phyloP scores from a whole-genome alignment of 1,139 yeast genomes.

The Debaryomyces coudertii region DNA sequence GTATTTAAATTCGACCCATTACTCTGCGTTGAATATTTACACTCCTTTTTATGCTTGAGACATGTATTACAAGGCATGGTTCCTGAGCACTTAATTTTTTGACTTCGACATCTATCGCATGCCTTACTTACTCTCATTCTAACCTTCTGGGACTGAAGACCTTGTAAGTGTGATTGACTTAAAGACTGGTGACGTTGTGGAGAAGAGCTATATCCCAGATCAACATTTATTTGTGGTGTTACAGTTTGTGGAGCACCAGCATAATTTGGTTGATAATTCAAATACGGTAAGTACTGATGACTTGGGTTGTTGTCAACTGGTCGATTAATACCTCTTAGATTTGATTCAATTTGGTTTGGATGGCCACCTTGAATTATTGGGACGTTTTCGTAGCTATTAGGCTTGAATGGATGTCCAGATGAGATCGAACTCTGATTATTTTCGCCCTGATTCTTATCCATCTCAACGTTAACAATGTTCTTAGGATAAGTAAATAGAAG shows the following conservation, averaged over 20 bases:
- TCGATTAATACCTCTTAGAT: slow-evolving; percentile 1
- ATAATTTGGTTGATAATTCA: slow-evolving; percentile 1
- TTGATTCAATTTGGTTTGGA: slow-evolving; percentile 3
- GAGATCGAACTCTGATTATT: not conserved
- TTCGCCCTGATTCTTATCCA: slow-evolving; percentile 4
- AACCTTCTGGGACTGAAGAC: slow-evolving; percentile 12
- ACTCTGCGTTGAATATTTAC: slow-evolving; percentile 28
- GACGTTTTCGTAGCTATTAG: not conserved
- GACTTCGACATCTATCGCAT: slow-evolving; percentile 61
- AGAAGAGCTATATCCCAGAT: not conserved
- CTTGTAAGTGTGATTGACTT: slow-evolving; percentile 1
- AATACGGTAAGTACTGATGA: slow-evolving; percentile 5
- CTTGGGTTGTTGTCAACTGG: slow-evolving; percentile 1
- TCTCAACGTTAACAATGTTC: not conserved
- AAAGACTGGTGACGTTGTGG: slow-evolving; percentile 1
- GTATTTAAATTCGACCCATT: not conserved
- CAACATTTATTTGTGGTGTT: not conserved
- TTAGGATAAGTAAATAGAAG: not conserved
- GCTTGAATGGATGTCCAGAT: not conserved
- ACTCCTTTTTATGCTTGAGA: slow-evolving; percentile 43
- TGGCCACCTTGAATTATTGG: not conserved
- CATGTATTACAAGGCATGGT: slow-evolving; percentile 58
- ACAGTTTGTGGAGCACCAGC: not conserved
- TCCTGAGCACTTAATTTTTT: slow-evolving; percentile 67
- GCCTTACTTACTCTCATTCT: slow-evolving; percentile 58